A percentile compares a stretch with the other conserved stretches of the same genome.
phyloP scores from a whole-genome alignment of 768 basidiomycete species.

The Nidularia pulvinata region DNA sequence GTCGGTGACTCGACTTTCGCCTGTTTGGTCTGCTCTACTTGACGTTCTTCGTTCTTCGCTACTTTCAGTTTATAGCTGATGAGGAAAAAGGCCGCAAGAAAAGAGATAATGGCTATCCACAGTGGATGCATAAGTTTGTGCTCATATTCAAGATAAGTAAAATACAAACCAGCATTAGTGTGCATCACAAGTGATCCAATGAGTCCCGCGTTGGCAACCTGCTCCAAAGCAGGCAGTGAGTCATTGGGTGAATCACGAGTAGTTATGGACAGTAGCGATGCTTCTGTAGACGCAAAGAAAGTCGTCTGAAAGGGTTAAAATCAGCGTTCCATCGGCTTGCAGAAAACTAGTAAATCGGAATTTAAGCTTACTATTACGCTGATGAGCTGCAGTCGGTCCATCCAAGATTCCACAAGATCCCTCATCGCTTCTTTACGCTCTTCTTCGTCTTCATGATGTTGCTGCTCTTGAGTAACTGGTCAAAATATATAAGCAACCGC shows the following conservation, averaged over 20 bases:
- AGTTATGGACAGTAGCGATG: slow-evolving; percentile 46
- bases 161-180: slow-evolving; percentile 41
- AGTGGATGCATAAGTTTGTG: not conserved
- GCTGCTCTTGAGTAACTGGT: slow-evolving; percentile 39
- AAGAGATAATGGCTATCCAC: slow-evolving; percentile 32
- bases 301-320: slow-evolving; percentile 41
- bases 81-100: slow-evolving; percentile 56
- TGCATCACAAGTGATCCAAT: slow-evolving; percentile 56
- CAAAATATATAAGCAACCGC: not conserved
- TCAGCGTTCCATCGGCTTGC: not conserved
- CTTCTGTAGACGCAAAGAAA: slow-evolving; percentile 61
- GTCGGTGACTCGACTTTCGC: slow-evolving; percentile 1
- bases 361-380: slow-evolving; percentile 47
- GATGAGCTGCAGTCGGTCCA: slow-evolving; percentile 62
- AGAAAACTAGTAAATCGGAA: no score
- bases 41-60: slow-evolving; percentile 45
- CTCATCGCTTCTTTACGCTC: slow-evolving; percentile 41
- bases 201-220: slow-evolving; percentile 42
- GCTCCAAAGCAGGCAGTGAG: slow-evolving; percentile 13
- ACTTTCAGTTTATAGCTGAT: slow-evolving; percentile 54
- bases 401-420: slow-evolving; percentile 59
- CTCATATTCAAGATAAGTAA: not conserved
- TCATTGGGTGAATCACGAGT: slow-evolving; percentile 20
- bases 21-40: slow-evolving; percentile 23
- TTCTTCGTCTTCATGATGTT: slow-evolving; percentile 45